phyloP scores from a whole-genome alignment of 169 alveolate genomes.

The Pseudocohnilembus persalinus region DNA sequence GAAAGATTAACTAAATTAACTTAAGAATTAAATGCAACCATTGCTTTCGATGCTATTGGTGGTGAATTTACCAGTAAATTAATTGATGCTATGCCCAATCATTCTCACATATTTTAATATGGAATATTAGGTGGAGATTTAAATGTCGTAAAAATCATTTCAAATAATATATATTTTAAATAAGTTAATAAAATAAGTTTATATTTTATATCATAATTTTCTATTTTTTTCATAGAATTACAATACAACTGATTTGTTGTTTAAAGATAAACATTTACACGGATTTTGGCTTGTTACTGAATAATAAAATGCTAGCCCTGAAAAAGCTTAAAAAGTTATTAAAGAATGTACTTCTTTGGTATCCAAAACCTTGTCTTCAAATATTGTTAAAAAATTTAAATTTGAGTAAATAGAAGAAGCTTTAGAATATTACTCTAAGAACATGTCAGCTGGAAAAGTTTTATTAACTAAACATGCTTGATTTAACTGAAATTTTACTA shows the following conservation, averaged over 20 bases:
- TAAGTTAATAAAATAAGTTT: no score
- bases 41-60: conserved; percentile 66
- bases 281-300: conserved; percentile 20
- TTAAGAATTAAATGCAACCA: conserved; percentile 55
- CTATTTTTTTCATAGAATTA: not conserved
- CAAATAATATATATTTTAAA: no score
- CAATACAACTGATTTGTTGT: not conserved
- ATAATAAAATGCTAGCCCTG: not conserved
- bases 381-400: not conserved
- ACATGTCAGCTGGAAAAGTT: conserved; percentile 20
- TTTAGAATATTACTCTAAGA: not conserved
- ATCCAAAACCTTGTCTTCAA: not conserved
- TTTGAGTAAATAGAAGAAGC: conserved; percentile 10
- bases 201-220: no score
- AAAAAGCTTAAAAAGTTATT: not conserved
- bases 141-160: not conserved
- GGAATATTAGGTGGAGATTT: conserved; percentile 24
- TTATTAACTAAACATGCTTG: not conserved
- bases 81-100: conserved; percentile 42
- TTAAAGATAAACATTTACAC: conserved; percentile 2
- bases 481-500: no score
- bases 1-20: conserved; percentile 49
- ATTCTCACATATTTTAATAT: conserved; percentile 34
- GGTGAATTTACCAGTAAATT: conserved; percentile 45
- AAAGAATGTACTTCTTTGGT: not conserved